A percentile compares a stretch with the other conserved stretches of the same genome.
These are phyloP conservation scores for Rhizoclosmatium globosum DNA, from an alignment of 192 early-diverging fungal genomes.

Conservation along the genomic window DNA sequence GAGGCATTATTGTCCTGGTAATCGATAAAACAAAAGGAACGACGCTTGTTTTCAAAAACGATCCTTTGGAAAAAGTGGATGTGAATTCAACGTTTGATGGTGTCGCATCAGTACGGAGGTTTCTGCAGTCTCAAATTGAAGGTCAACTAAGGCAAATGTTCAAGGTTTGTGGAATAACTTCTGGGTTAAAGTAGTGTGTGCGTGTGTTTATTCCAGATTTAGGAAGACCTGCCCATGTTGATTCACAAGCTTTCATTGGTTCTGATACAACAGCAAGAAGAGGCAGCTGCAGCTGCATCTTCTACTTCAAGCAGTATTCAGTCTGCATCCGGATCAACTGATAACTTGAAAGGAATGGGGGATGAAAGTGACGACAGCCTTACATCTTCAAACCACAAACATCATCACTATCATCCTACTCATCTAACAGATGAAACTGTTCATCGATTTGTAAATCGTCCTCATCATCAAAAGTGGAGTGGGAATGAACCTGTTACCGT, in stretches of 20 bases:
- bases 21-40: conserved; percentile 94
- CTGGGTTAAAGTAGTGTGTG: not conserved
- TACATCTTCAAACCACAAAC: not conserved
- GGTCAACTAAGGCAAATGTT: conserved; percentile 88
- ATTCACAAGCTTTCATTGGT: conserved; percentile 89
- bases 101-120: conserved; percentile 83
- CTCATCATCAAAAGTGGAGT: conserved; percentile 57
- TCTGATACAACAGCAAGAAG: conserved; percentile 50
- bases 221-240: conserved; percentile 89
- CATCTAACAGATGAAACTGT: conserved; percentile 31
- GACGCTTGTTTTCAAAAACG: conserved; percentile 97
- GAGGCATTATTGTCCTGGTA: conserved; percentile 92
- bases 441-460: conserved; percentile 28
- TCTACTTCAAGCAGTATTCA: not conserved
- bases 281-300: not conserved
- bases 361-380: not conserved
- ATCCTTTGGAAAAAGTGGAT: conserved; percentile 91
- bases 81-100: conserved; percentile 98
- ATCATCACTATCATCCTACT: not conserved
- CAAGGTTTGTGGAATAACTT: conserved; percentile 44
- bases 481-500: conserved; percentile 49
- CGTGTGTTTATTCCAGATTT: not conserved
- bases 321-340: not conserved
- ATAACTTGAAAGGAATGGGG: not conserved
- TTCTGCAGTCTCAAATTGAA: conserved; percentile 93